Evolutionary conservation across 1,284 basidiomycete species (phyloP), one percentile per base, ranked within the genome.

Genomic region (Ceratobasidium papillatum): DNA sequence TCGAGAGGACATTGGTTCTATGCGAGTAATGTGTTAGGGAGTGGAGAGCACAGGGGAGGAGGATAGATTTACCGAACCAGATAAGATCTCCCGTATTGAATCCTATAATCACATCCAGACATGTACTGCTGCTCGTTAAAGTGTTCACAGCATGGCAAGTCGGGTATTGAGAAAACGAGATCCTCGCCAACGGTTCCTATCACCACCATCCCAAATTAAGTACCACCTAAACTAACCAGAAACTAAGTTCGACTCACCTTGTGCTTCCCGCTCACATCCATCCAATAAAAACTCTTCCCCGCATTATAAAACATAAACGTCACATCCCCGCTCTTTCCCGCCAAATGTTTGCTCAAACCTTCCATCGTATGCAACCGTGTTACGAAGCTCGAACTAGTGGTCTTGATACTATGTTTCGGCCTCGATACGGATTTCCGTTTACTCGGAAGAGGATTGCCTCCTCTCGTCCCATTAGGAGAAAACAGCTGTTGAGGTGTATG

Each of bases 21-120:
- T 47, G 54, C 36, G 22, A 49, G 71, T 51, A 8, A 17, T 73
- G n/a, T n/a, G n/a, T n/a, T n/a, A n/a, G n/a, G n/a, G n/a, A 63
- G 54, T 32, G 45, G 43, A 2, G 47, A 47, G 51, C 25, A 30
- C 22, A 27, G 51, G 27, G n/a, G 4, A 30, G 25, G 19, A 9
- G 49, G n/a, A 12, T 27, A 74, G 54, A 82, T 85, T 77, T 78
- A 92, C 93, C 94, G 76, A 98, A 86, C 94, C 96, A 98, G 65
- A 99, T 84, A 30, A 99, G 85, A 82, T 99, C 97, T 17, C 97
- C 97, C 0, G 94, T 93, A 77, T 86, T 87, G 80, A 99, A 99
- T 1, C 97, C 97, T 78, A 99, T 92, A 73, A 99, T 87, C 12
- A 98, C 86, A 80, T 99, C 98, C 49, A 99, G 84, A 56, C 90